Evolutionary conservation across 208 protist species (phyloP), one percentile per base, ranked within the genome.

Genomic region (Crithidia sp.): DNA sequence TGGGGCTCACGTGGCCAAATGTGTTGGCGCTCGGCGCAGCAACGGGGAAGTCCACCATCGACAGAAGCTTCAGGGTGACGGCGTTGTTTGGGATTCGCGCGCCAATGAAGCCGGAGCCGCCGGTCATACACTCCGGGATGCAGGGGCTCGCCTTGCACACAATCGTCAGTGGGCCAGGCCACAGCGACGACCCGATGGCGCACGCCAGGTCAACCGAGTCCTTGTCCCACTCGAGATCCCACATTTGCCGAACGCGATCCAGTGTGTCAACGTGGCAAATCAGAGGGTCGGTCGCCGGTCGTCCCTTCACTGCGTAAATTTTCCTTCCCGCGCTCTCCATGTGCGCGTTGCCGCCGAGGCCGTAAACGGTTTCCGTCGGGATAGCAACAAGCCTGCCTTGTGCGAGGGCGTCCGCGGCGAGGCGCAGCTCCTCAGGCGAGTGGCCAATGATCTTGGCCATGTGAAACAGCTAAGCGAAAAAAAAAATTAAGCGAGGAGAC

Each of bases 361-460:
- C 99, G 77, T 99, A 99, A n/a, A 99, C 98, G 7, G 99, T 99
- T 81, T 99, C 98, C 2, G 98, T 99, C 6, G 98, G 98, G 67
- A 99, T 98, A 28, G 97, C 90, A 14, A 99, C 98, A 1, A 99
- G 81, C 39, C 85, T 79, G 16, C 90, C 91, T 40, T 63, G 40
- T 52, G 53, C 43, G 14, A 94, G 74, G 10, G 86, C 83, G 41
- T 80, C 81, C 7, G 85, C 89, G 10, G 90, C 92, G 3, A 45
- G 62, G 4, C 59, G 69, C 53, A 96, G 68, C 50, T 91, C 82
- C 6, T 69, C 63, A 4, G n/a, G 39, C 4, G 85, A 84, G 41
- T 71, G 72, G 6, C 70, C 81, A 37, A 94, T 83, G 62, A 95
- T 89, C 28, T 67, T 74, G 7, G 81, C 83, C 83, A 88, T 90